A percentile compares a stretch with the other conserved stretches of the same genome.
phyloP scores from a whole-genome alignment of 192 early-diverging fungal species.

The Glomus cerebriforme region DNA sequence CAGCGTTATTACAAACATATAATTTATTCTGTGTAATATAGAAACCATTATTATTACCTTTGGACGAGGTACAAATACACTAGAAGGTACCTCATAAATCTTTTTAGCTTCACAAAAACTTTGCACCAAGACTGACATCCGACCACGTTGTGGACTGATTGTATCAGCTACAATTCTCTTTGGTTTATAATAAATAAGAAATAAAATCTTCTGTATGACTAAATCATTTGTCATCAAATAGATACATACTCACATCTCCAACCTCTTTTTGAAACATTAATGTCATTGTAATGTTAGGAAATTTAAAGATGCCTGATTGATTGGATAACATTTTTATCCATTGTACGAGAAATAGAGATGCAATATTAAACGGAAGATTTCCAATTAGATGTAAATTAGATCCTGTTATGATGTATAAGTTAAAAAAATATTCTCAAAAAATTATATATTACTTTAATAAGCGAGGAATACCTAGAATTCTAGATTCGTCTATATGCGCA shows the following conservation, averaged over 20 bases:
- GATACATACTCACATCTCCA: slow-evolving; percentile 50
- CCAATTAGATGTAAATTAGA: slow-evolving; percentile 66
- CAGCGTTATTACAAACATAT: background rate
- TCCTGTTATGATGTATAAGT: background rate
- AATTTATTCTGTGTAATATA: background rate
- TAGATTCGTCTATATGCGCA: slow-evolving; percentile 33
- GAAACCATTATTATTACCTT: slow-evolving; percentile 39
- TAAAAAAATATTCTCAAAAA: background rate
- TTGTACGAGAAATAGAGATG: slow-evolving; percentile 70
- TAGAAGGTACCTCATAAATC: slow-evolving; percentile 61
- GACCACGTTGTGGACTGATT: slow-evolving; percentile 55
- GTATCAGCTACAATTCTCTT: slow-evolving; percentile 61
- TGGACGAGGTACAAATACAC: slow-evolving; percentile 76
- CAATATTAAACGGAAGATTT: slow-evolving; percentile 79
- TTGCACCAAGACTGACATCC: slow-evolving; percentile 73
- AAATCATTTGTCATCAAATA: background rate
- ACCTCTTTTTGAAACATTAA: slow-evolving; percentile 88
- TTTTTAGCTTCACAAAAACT: slow-evolving; percentile 65
- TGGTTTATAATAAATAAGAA: background rate
- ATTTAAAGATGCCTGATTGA: slow-evolving; percentile 62
- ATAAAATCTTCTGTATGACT: background rate
- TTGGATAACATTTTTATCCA: slow-evolving; percentile 65
- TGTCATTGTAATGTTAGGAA: slow-evolving; percentile 61
- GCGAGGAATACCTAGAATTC: background rate
- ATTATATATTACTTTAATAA: background rate